phyloP scores from a whole-genome alignment of 805 yeast genomes.

The Candida chilensis region DNA sequence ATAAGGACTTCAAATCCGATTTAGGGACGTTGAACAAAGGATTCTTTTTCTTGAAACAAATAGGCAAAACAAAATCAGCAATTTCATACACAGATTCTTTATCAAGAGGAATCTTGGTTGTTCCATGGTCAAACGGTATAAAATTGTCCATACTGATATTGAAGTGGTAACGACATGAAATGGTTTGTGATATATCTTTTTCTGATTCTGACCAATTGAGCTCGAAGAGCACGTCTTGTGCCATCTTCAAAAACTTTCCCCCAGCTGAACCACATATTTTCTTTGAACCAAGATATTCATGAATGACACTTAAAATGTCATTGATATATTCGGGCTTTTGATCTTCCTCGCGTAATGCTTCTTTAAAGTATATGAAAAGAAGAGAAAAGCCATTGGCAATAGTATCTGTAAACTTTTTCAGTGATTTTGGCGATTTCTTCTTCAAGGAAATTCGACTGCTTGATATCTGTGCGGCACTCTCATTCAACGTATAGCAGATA shows the following conservation, averaged over 20 bases:
- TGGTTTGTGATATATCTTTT: constrained; percentile 63
- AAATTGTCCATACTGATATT: constrained; percentile 48
- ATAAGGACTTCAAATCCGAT: constrained; percentile 60
- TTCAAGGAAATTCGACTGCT: constrained; percentile 29
- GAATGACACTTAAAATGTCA: constrained; percentile 51
- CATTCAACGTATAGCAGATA: constrained; percentile 42
- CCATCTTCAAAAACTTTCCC: constrained; percentile 53
- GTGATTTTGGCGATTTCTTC: constrained; percentile 30
- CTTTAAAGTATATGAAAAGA: constrained; percentile 24
- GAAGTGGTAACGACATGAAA: constrained; percentile 73
- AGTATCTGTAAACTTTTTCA: constrained; percentile 34
- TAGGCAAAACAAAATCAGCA: constrained; percentile 41
- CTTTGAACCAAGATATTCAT: constrained; percentile 63
- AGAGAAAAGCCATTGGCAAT: constrained; percentile 26
- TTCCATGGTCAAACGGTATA: constrained; percentile 58
- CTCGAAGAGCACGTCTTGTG: constrained; percentile 43
- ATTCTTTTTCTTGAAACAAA: constrained; percentile 46
- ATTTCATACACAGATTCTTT: constrained; percentile 24
- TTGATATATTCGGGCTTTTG: constrained; percentile 16
- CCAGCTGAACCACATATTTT: constrained; percentile 58
- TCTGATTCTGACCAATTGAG: constrained; percentile 40
- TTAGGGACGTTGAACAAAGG: constrained; percentile 53
- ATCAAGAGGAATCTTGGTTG: constrained; percentile 18
- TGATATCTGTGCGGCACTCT: constrained; percentile 34
- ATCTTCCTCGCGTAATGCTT: constrained; percentile 2